These are phyloP conservation scores for Candida sonorensis DNA, from an alignment of 805 yeast species.

Conservation along the genomic window DNA sequence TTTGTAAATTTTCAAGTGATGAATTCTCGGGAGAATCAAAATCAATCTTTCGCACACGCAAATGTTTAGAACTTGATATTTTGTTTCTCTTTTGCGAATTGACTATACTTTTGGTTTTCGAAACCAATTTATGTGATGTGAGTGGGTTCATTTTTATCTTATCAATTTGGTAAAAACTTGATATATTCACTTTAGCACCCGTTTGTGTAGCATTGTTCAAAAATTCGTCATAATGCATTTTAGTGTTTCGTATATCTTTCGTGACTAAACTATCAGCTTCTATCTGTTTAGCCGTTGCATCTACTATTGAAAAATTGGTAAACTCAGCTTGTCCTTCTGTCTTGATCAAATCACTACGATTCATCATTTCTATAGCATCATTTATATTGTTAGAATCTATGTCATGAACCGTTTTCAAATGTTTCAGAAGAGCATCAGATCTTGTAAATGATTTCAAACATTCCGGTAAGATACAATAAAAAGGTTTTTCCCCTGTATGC, in stretches of 20 bases:
- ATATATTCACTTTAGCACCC: not conserved
- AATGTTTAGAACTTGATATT: no score
- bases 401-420: constrained; percentile 55
- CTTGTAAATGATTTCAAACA: constrained; percentile 55
- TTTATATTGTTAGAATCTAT: constrained; percentile 25
- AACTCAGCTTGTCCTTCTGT: not conserved
- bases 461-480: constrained; percentile 58
- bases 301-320: not conserved
- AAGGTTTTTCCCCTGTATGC: constrained; percentile 65
- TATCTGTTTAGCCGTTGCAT: not conserved
- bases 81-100: constrained; percentile 1
- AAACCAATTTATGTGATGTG: constrained; percentile 1
- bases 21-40: constrained; percentile 8
- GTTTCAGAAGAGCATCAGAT: constrained; percentile 58
- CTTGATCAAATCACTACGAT: constrained; percentile 2
- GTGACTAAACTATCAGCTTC: not conserved
- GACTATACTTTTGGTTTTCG: constrained; percentile 1
- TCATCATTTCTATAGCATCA: constrained; percentile 15
- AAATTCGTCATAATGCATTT: not conserved
- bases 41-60: constrained; percentile 1
- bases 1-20: constrained; percentile 11
- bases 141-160: constrained; percentile 2
- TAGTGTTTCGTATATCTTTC: not conserved
- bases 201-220: not conserved
- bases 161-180: constrained; percentile 4